Conservation (phyloP, 108 stramenopile genomes). For the Nitzschia palea region DNA sequence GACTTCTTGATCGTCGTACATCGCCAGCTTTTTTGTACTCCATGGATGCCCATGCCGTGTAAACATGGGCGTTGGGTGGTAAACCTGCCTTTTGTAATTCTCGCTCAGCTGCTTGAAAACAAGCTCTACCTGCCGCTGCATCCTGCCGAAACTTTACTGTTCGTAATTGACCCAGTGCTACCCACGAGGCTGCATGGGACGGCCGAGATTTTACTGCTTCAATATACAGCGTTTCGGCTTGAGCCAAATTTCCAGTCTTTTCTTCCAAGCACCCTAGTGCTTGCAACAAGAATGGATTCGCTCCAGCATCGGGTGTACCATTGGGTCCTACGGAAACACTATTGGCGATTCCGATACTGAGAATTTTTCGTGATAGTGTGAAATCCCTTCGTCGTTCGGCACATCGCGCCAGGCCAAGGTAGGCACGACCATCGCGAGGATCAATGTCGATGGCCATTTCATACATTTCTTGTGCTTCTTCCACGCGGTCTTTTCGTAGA, state of each 20-base stretch:
- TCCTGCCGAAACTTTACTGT: constrained; percentile 79
- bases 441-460: constrained; percentile 53
- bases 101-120: constrained; percentile 72
- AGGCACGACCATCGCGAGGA: constrained; percentile 80
- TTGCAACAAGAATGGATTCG: constrained; percentile 85
- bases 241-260: constrained; percentile 63
- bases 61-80: constrained; percentile 69
- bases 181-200: constrained; percentile 88
- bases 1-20: constrained; percentile 53
- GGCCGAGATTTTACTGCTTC: constrained; percentile 64
- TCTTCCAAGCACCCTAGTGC: constrained; percentile 82
- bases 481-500: constrained; percentile 32
- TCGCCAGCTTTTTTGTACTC: constrained; percentile 76
- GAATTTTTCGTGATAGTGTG: constrained; percentile 53
- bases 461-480: constrained; percentile 38
- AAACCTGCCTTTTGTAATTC: constrained; percentile 63
- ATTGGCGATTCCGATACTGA: constrained; percentile 61
- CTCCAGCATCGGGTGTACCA: constrained; percentile 50
- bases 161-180: constrained; percentile 79
- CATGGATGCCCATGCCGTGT: constrained; percentile 87
- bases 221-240: constrained; percentile 77
- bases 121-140: constrained; percentile 68
- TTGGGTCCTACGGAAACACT: constrained; percentile 28
- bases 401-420: constrained; percentile 80
- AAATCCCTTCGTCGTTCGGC: constrained; percentile 77